These are phyloP conservation scores for Aspergillus sp. DNA, from an alignment of 2,329 filamentous ascomycete genomes.

Conservation along the genomic window DNA sequence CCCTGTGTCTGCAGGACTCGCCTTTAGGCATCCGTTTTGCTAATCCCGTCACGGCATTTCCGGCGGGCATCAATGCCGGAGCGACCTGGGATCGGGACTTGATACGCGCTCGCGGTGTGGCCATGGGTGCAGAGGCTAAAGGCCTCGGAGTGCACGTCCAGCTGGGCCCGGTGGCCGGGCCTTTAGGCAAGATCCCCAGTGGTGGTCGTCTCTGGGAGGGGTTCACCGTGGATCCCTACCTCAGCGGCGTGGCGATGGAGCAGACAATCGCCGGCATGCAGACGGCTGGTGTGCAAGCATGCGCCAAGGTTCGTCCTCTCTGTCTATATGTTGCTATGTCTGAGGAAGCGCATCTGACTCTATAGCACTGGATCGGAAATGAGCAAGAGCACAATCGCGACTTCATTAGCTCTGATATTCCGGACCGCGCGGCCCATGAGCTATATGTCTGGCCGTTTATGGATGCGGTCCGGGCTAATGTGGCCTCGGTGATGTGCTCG, in stretches of 20 bases:
- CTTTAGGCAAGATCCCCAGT: background rate
- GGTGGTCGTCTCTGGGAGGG: slow-evolving; percentile 3
- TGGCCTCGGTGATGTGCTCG: slow-evolving; percentile 16
- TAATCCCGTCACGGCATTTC: slow-evolving; percentile 4
- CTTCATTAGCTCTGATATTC: slow-evolving; percentile 8
- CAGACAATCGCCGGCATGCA: background rate
- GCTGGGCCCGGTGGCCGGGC: slow-evolving; percentile 1
- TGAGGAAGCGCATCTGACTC: too few relatives aligned
- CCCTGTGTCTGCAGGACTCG: slow-evolving; percentile 13
- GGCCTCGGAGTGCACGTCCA: background rate
- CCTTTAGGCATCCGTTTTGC: slow-evolving; percentile 6
- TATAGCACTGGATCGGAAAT: slow-evolving; percentile 1
- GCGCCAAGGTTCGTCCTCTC: background rate
- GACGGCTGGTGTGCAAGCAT: background rate
- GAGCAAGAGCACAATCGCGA: slow-evolving; percentile 3
- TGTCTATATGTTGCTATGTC: too few relatives aligned
- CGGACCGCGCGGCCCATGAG: slow-evolving; percentile 13
- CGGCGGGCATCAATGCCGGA: slow-evolving; percentile 3
- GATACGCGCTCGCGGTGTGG: background rate
- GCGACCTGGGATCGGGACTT: slow-evolving; percentile 6
- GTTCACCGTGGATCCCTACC: background rate
- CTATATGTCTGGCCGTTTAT: slow-evolving; percentile 15
- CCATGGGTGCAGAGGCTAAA: background rate
- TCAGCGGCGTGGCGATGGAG: background rate
- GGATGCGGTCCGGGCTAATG: slow-evolving; percentile 10